Evolutionary conservation across 768 basidiomycete genomes (phyloP).

Genomic region (Leccinum barrowsii): DNA sequence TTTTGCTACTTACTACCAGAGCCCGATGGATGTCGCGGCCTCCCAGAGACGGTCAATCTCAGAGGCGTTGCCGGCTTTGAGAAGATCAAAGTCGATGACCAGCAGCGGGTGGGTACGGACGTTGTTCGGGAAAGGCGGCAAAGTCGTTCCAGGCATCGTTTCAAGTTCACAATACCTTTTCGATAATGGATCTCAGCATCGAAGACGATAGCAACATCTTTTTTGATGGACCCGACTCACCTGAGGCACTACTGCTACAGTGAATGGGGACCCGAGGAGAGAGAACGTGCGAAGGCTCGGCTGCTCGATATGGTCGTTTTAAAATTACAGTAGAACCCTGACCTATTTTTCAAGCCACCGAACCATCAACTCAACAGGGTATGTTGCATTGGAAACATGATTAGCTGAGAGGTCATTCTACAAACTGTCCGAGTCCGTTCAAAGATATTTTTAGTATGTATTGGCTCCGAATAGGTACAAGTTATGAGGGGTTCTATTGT

Average conservation of each 20-base stretch:
- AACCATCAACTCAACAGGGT: too few relatives aligned
- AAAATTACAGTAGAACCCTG: neutral
- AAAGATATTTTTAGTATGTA: too few relatives aligned
- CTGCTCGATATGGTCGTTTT: neutral
- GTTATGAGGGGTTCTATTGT: too few relatives aligned
- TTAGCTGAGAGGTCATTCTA: too few relatives aligned
- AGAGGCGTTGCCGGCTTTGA: constrained; percentile 32
- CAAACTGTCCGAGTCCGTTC: too few relatives aligned
- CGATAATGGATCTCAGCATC: neutral
- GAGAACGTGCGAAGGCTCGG: neutral
- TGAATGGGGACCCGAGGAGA: neutral
- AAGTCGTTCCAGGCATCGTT: constrained; percentile 31
- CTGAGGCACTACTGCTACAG: neutral
- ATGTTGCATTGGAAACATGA: too few relatives aligned
- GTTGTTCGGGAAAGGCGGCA: constrained; percentile 43
- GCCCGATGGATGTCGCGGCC: constrained; percentile 46
- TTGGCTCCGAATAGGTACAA: too few relatives aligned
- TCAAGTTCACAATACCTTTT: neutral
- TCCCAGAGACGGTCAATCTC: constrained; percentile 45
- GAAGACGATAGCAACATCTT: neutral
- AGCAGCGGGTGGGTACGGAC: constrained; percentile 43
- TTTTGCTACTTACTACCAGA: constrained; percentile 47
- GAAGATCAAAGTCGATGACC: constrained; percentile 41
- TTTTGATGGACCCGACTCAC: neutral
- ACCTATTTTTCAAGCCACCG: too few relatives aligned